Evolutionary conservation across 2,329 filamentous ascomycete genomes (phyloP).

Genomic region (Nigrospora osmanthi): DNA sequence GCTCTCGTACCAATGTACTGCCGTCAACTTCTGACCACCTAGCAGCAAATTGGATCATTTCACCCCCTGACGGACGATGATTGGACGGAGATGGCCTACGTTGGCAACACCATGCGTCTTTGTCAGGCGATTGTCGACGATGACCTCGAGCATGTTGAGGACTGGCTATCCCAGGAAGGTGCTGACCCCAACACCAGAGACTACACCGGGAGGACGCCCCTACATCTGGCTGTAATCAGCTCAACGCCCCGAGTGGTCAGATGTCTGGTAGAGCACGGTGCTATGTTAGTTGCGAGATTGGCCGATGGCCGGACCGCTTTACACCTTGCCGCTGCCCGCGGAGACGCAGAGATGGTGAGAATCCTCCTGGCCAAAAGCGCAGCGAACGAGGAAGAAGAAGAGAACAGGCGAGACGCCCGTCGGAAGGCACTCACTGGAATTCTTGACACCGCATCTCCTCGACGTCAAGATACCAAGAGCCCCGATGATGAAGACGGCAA

Average conservation of each 20-base stretch:
- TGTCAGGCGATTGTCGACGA: conserved; percentile 76
- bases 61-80: conserved; percentile 75
- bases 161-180: conserved; percentile 61
- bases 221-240: conserved; percentile 66
- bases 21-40: neutral
- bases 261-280: conserved; percentile 62
- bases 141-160: conserved; percentile 61
- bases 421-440: conserved; percentile 26
- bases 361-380: conserved; percentile 67
- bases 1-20: neutral
- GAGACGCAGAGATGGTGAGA: conserved; percentile 60
- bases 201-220: conserved; percentile 69
- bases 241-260: conserved; percentile 65
- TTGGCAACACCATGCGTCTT: conserved; percentile 68
- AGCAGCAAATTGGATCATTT: conserved; percentile 54
- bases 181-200: conserved; percentile 68
- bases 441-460: no score
- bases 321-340: conserved; percentile 71
- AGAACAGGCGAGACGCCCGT: conserved; percentile 45
- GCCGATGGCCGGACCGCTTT: conserved; percentile 76
- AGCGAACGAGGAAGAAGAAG: conserved; percentile 62
- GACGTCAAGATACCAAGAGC: conserved; percentile 7
- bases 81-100: conserved; percentile 88
- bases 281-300: conserved; percentile 64
- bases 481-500: conserved; percentile 18